phyloP scores from a whole-genome alignment of 148 eudicot genomes.

The Amaranthus hypochondriacus region DNA sequence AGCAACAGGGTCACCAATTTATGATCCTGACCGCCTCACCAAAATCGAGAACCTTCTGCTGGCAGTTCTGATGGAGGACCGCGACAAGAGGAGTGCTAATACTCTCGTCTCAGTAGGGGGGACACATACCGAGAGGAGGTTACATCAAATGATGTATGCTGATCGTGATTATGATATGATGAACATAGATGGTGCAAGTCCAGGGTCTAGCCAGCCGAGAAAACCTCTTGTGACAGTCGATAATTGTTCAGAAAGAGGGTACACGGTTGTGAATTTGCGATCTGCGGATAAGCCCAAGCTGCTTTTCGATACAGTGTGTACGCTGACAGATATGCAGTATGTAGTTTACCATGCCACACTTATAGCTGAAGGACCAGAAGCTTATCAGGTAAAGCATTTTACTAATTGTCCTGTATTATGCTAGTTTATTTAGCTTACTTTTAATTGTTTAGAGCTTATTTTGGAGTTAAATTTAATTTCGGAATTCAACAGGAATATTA shows the following conservation, averaged over 20 bases:
- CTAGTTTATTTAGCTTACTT: neutral
- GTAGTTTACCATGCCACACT: constrained; percentile 87
- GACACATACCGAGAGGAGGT: constrained; percentile 73
- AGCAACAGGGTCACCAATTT: constrained; percentile 48
- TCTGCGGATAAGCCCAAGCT: constrained; percentile 82
- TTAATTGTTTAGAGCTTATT: neutral
- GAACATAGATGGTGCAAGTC: constrained; percentile 19
- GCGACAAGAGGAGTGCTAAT: constrained; percentile 60
- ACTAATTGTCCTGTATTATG: neutral
- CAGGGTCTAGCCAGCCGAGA: constrained; percentile 27
- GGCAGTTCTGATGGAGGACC: constrained; percentile 59
- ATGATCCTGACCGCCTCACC: constrained; percentile 51
- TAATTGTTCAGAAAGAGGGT: constrained; percentile 62
- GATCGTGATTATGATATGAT: constrained; percentile 73
- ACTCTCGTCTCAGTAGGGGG: constrained; percentile 65
- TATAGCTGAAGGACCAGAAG: constrained; percentile 73
- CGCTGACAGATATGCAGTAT: constrained; percentile 83
- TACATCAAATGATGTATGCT: constrained; percentile 92
- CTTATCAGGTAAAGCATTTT: constrained; percentile 53
- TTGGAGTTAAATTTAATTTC: neutral
- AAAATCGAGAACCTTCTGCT: constrained; percentile 72
- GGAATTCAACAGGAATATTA: constrained; percentile 55
- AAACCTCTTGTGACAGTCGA: constrained; percentile 62
- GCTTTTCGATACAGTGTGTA: constrained; percentile 72
- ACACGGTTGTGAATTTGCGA: constrained; percentile 66